Evolutionary conservation across 306 rosid genomes (phyloP).

Genomic region (Adenanthera pavonina): DNA sequence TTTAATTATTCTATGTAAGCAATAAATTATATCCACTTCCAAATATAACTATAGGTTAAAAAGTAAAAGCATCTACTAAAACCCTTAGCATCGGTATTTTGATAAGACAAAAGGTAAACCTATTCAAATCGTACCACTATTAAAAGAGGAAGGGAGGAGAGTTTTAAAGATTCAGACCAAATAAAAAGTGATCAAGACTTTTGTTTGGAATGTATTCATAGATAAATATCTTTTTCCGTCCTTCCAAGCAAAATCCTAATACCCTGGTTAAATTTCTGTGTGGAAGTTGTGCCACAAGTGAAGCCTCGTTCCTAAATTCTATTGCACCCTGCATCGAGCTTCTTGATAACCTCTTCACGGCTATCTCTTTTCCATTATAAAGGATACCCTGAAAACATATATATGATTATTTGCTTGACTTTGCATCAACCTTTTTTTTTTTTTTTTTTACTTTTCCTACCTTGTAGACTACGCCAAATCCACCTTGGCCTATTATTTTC

Average conservation of each 20-base stretch:
- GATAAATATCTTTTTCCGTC: conserved; percentile 49
- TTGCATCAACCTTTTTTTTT: too few species aligned
- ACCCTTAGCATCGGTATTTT: too few species aligned
- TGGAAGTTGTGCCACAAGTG: conserved; percentile 49
- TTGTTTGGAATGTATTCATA: conserved; percentile 52
- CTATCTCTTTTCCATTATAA: conserved; percentile 51
- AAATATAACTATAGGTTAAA: too few species aligned
- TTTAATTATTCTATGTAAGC: background rate
- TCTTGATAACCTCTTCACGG: conserved; percentile 48
- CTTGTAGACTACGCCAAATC: conserved; percentile 48
- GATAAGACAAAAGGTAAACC: too few species aligned
- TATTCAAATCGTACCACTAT: too few species aligned
- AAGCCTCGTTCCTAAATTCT: conserved; percentile 53
- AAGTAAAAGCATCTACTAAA: too few species aligned
- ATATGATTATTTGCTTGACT: too few species aligned
- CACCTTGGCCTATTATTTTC: conserved; percentile 45
- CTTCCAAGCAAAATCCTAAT: conserved; percentile 46
- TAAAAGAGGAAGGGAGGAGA: too few species aligned
- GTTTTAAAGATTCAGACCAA: conserved; percentile 32
- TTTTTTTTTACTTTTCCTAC: background rate
- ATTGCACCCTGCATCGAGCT: conserved; percentile 46
- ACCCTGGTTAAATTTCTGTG: conserved; percentile 51
- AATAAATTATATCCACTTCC: background rate
- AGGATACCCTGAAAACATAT: conserved; percentile 38
- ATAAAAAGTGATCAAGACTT: conserved; percentile 49